Base-by-base conservation (phyloP, 495 filamentous ascomycete species). In the Neurospora sp. region DNA sequence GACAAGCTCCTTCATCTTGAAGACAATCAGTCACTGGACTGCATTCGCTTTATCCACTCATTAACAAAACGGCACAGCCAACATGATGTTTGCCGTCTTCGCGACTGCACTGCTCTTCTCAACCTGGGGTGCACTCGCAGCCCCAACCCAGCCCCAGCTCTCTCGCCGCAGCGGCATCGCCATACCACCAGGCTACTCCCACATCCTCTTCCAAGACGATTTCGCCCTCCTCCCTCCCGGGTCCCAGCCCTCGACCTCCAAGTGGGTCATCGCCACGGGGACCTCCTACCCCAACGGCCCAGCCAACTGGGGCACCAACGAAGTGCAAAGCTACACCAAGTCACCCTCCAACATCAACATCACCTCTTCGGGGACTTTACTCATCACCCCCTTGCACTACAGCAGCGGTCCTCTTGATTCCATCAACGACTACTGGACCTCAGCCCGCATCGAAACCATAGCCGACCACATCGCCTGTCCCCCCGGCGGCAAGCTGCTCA, bases 221-320 rank as follows among this genome's bases (percentile, higher is more conserved):
- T 76, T 76, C 42, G 70, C 71, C 16, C 53, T 61, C 16, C 71
- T 53, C 3, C 14, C 69, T 9, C 9, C 71, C 1, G 69, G 69
- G 0, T 73, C 73, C 20, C 69, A 61, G 4, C 75, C 73, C 2
- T 73, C 71, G 4, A 7, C 72, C 4, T 45, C 68, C n/a, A 77
- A 76, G 44, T 81, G 79, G 78, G n/a, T 71, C 14, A n/a, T 75
- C 16, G 71, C 73, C 68, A 45, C 71, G 3, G 80, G 80, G n/a
- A 80, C 75, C 6, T 74, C 72, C n/a, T 82, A 82, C 69, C 75
- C 79, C 1, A 78, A 77, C 38, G 80, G 79, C 9, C 70, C 79
- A 3, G 38, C 72, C 1, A 41, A 73, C 65, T 82, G 80, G 80
- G 80, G 80, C 31, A 82, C 80, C 35, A 74, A 76, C 71, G 80